Evolutionary conservation across 1,284 basidiomycete species (phyloP).

Genomic region (Leccinum fallax): DNA sequence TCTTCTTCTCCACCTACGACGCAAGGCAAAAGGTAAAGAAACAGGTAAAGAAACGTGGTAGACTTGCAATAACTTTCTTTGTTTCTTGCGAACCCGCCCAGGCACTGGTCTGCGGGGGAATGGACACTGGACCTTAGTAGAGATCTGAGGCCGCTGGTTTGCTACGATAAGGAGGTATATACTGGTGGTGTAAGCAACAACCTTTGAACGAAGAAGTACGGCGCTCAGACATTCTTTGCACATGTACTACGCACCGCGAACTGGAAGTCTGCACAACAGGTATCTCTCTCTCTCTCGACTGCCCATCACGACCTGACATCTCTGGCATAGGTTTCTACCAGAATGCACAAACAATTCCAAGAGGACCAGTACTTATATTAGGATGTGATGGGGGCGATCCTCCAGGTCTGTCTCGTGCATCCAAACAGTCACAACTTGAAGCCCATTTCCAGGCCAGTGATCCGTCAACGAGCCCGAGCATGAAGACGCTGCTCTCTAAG

Average conservation of each 20-base stretch:
- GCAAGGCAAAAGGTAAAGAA: too few relatives aligned
- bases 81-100: too few relatives aligned
- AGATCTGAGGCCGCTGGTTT: too few relatives aligned
- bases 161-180: too few relatives aligned
- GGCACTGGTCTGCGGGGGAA: too few relatives aligned
- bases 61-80: too few relatives aligned
- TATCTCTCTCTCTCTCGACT: slow-evolving; percentile 24
- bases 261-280: slow-evolving; percentile 83
- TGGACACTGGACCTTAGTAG: too few relatives aligned
- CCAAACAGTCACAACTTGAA: slow-evolving; percentile 6
- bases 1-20: too few relatives aligned
- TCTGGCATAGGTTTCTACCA: slow-evolving; percentile 60
- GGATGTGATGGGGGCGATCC: slow-evolving; percentile 76
- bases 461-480: slow-evolving; percentile 54
- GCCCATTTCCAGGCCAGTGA: slow-evolving; percentile 59
- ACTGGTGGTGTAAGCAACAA: slow-evolving; percentile 41
- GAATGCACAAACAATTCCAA: slow-evolving; percentile 76
- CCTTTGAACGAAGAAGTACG: slow-evolving; percentile 79
- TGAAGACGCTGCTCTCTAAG: slow-evolving; percentile 68
- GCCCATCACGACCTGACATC: slow-evolving; percentile 4
- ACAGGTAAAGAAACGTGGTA: too few relatives aligned
- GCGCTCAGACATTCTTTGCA: slow-evolving; percentile 80
- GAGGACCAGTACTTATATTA: slow-evolving; percentile 83
- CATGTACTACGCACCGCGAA: slow-evolving; percentile 68
- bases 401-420: slow-evolving; percentile 56